phyloP scores from a whole-genome alignment of 768 basidiomycete species.

The Russula sp. region DNA sequence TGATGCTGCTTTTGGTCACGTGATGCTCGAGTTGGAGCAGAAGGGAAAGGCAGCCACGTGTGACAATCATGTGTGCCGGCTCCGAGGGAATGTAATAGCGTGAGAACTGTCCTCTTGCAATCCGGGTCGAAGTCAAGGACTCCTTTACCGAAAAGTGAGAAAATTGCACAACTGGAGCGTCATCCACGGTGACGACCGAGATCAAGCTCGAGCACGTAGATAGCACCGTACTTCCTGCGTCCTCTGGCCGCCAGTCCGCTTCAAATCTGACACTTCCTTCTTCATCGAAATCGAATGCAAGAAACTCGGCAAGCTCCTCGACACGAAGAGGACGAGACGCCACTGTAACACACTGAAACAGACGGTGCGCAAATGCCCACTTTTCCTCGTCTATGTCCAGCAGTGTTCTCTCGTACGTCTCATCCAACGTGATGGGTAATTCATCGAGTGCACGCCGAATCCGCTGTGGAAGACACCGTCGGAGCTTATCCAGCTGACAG shows the following conservation, averaged over 20 bases:
- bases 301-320: constrained; percentile 1
- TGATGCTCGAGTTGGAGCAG: not conserved
- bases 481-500: too few relatives aligned
- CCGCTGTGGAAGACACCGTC: not conserved
- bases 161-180: not conserved
- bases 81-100: not conserved
- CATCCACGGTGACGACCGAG: not conserved
- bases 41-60: not conserved
- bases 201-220: constrained; percentile 5
- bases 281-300: not conserved
- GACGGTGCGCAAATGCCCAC: not conserved
- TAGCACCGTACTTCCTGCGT: not conserved
- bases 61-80: not conserved
- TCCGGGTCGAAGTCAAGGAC: not conserved
- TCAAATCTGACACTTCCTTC: not conserved
- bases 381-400: not conserved
- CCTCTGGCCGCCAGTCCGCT: not conserved
- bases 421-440: not conserved
- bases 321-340: not conserved
- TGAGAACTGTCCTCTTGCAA: not conserved
- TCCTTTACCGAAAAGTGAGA: constrained; percentile 3
- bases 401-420: not conserved
- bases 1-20: not conserved
- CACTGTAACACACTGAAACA: constrained; percentile 3
- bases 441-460: not conserved